Conservation (phyloP, 1,139 yeast species). For the Taphrina pruni region DNA sequence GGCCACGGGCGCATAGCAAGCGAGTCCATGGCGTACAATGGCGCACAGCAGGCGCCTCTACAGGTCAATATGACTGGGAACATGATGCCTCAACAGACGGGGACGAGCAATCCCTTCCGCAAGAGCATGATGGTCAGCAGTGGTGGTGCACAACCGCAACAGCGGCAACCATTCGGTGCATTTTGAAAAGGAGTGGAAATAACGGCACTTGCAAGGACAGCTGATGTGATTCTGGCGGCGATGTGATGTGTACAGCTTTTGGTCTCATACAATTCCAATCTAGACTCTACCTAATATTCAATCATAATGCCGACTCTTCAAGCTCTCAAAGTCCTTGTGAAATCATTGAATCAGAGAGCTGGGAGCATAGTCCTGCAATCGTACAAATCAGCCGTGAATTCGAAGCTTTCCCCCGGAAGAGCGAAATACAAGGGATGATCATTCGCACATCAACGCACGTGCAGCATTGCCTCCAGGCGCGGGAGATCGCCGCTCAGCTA, state of each 20-base stretch:
- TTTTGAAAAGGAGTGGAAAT: not conserved
- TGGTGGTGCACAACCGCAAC: constrained; percentile 3
- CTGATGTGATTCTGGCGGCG: too few relatives aligned
- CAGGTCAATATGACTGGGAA: constrained; percentile 31
- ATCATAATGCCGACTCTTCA: not conserved
- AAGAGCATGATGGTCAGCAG: constrained; percentile 43
- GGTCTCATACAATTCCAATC: not conserved
- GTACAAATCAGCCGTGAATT: too few relatives aligned
- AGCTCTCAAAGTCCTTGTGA: not conserved
- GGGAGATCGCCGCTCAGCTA: constrained; percentile 5
- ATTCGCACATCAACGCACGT: not conserved
- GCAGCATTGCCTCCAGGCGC: not conserved
- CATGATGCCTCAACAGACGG: constrained; percentile 44
- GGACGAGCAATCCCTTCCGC: constrained; percentile 46
- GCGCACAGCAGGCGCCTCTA: not conserved
- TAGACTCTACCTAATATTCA: not conserved
- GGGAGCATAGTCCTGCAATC: too few relatives aligned
- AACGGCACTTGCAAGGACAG: too few relatives aligned
- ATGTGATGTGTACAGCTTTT: not conserved
- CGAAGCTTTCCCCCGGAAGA: not conserved
- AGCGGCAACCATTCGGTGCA: constrained; percentile 11
- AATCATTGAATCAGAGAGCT: too few relatives aligned
- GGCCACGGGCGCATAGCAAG: constrained; percentile 17
- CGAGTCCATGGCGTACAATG: constrained; percentile 9
- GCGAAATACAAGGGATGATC: not conserved